Evolutionary conservation across 352 stramenopile species (phyloP).

Genomic region (Pythium angustatum): DNA sequence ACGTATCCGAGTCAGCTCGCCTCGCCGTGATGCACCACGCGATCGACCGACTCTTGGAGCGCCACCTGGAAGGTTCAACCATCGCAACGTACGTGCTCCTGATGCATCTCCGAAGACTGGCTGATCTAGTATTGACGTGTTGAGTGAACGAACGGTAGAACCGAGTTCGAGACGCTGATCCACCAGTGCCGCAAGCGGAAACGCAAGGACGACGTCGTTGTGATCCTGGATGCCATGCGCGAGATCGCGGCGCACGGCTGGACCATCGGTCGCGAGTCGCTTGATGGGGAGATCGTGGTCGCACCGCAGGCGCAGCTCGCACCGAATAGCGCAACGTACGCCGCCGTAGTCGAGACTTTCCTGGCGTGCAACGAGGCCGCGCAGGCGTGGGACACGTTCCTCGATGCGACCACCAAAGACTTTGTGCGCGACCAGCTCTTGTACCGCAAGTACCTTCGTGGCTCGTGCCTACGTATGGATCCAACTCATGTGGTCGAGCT

Average conservation of each 20-base stretch:
- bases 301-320: conserved; percentile 49
- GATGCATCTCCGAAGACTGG: not conserved
- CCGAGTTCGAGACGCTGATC: conserved; percentile 78
- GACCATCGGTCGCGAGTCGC: conserved; percentile 6
- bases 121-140: not conserved
- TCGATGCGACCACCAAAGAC: conserved; percentile 35
- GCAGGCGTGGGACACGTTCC: conserved; percentile 54
- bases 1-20: conserved; percentile 64
- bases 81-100: conserved; percentile 51
- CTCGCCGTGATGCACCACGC: conserved; percentile 70
- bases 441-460: conserved; percentile 72
- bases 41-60: conserved; percentile 59
- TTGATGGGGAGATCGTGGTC: conserved; percentile 11
- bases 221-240: conserved; percentile 63
- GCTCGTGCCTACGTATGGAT: conserved; percentile 55
- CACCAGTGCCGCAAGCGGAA: conserved; percentile 81
- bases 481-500: conserved; percentile 57
- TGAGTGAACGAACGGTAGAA: conserved; percentile 31
- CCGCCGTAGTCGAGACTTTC: conserved; percentile 69
- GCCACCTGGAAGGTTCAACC: conserved; percentile 38
- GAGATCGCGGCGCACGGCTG: conserved; percentile 46
- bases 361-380: conserved; percentile 61
- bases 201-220: conserved; percentile 64
- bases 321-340: conserved; percentile 63
- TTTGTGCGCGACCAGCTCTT: conserved; percentile 45